Percentiles rank a stretch among this genome's conserved stretches.
Evolutionary conservation across 2,329 filamentous ascomycete species (phyloP).

Genomic region (Trichoderma sp.): DNA sequence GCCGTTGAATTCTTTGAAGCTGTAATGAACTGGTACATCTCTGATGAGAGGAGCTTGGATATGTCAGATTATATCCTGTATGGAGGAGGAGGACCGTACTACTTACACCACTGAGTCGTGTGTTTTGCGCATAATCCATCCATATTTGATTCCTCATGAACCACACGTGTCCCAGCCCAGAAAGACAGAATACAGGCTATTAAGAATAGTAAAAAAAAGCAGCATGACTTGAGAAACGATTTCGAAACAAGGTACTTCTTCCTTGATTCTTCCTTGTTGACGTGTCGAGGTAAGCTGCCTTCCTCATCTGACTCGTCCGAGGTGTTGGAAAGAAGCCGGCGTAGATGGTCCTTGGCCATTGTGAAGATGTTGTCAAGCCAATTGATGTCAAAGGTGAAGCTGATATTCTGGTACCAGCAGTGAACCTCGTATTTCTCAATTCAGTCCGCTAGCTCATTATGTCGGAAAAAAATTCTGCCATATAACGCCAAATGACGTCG

Average conservation of each 20-base stretch:
- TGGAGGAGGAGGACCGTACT: accelerated
- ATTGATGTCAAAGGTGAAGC: background rate
- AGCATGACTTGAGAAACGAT: background rate
- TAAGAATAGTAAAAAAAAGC: background rate
- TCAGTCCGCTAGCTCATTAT: background rate
- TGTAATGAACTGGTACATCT: slow-evolving; percentile 35
- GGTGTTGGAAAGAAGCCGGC: slow-evolving; percentile 3
- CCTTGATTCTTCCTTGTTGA: background rate
- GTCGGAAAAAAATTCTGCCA: background rate
- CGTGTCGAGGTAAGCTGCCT: background rate
- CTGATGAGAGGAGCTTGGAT: slow-evolving; percentile 35
- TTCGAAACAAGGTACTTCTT: background rate
- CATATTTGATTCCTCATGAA: background rate
- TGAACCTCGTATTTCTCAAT: background rate
- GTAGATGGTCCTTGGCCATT: slow-evolving; percentile 7
- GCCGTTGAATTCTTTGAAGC: slow-evolving; percentile 50
- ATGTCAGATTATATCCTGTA: background rate
- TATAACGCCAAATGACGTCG: background rate
- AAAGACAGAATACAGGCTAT: slow-evolving; percentile 5
- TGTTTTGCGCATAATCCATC: slow-evolving; percentile 30
- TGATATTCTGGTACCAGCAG: background rate
- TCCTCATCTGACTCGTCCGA: slow-evolving; percentile 20
- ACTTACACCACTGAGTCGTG: slow-evolving; percentile 41
- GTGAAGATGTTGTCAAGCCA: background rate
- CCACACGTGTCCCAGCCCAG: slow-evolving; percentile 16